phyloP scores from a whole-genome alignment of 1,139 yeast species.

The Hanseniaspora sp. region DNA sequence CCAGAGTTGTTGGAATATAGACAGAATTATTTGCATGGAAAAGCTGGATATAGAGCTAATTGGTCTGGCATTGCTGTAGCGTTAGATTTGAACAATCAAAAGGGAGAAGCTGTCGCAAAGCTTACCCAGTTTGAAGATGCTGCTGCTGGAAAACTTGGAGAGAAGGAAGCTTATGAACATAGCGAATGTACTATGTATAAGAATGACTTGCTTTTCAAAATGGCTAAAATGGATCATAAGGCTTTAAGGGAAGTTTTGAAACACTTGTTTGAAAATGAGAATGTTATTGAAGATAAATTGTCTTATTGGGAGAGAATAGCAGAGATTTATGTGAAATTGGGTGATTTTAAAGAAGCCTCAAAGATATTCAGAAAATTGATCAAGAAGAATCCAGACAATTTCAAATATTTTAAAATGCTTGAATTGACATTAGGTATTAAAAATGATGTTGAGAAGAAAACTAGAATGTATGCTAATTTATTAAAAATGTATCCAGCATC shows the following conservation, averaged over 20 bases:
- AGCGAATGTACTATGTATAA: slow-evolving; percentile 72
- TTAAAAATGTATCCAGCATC: slow-evolving; percentile 67
- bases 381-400: slow-evolving; percentile 77
- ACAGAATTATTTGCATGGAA: slow-evolving; percentile 56
- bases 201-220: slow-evolving; percentile 50
- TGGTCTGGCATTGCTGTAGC: slow-evolving; percentile 90
- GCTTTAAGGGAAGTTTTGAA: slow-evolving; percentile 49
- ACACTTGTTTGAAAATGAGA: slow-evolving; percentile 43
- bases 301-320: slow-evolving; percentile 61
- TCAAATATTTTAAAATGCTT: slow-evolving; percentile 50
- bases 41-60: slow-evolving; percentile 77
- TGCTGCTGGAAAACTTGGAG: slow-evolving; percentile 55
- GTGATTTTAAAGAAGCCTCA: slow-evolving; percentile 50
- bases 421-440: slow-evolving; percentile 50
- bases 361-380: slow-evolving; percentile 56
- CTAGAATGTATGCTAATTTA: slow-evolving; percentile 52
- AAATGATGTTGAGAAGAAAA: slow-evolving; percentile 35
- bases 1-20: slow-evolving; percentile 53
- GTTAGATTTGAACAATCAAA: slow-evolving; percentile 62
- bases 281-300: slow-evolving; percentile 51
- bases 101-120: slow-evolving; percentile 56
- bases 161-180: slow-evolving; percentile 60
- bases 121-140: slow-evolving; percentile 64
- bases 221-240: slow-evolving; percentile 26
- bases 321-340: slow-evolving; percentile 40